phyloP scores from a whole-genome alignment of 495 filamentous ascomycete species.

The Lasiosphaeris hirsuta region DNA sequence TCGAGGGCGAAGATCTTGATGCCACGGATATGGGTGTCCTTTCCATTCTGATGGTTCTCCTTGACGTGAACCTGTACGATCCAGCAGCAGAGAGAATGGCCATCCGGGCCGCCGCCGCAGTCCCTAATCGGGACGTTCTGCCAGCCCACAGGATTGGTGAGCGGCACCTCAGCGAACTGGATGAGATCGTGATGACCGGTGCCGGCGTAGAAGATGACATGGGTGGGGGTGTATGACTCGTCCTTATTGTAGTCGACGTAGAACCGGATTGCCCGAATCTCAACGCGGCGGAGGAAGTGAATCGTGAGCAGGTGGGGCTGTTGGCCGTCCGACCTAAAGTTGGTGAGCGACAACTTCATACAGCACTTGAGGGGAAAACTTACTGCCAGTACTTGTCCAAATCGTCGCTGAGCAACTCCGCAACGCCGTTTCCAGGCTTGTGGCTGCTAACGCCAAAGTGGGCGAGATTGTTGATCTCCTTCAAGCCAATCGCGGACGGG shows the following conservation, averaged over 20 bases:
- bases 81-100: slow-evolving; percentile 75
- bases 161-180: slow-evolving; percentile 74
- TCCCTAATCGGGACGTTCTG: slow-evolving; percentile 74
- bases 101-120: slow-evolving; percentile 58
- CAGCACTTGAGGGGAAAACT: slow-evolving; percentile 19
- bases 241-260: slow-evolving; percentile 88
- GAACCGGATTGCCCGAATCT: slow-evolving; percentile 76
- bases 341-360: neutral
- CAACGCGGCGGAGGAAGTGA: slow-evolving; percentile 91
- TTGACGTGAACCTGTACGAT: slow-evolving; percentile 81
- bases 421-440: slow-evolving; percentile 87
- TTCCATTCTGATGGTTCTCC: slow-evolving; percentile 98
- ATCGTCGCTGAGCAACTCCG: slow-evolving; percentile 77
- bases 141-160: slow-evolving; percentile 84
- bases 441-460: slow-evolving; percentile 87
- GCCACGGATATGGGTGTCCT: slow-evolving; percentile 93
- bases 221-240: slow-evolving; percentile 95
- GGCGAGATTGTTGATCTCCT: slow-evolving; percentile 92
- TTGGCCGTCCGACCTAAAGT: slow-evolving; percentile 75
- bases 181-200: slow-evolving; percentile 84
- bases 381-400: slow-evolving; percentile 86
- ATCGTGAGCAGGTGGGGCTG: slow-evolving; percentile 92
- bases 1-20: slow-evolving; percentile 88
- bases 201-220: slow-evolving; percentile 80
- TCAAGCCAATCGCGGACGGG: slow-evolving; percentile 53